Base-by-base conservation (phyloP, 1,284 basidiomycete species). In the Inonotus obliquus region DNA sequence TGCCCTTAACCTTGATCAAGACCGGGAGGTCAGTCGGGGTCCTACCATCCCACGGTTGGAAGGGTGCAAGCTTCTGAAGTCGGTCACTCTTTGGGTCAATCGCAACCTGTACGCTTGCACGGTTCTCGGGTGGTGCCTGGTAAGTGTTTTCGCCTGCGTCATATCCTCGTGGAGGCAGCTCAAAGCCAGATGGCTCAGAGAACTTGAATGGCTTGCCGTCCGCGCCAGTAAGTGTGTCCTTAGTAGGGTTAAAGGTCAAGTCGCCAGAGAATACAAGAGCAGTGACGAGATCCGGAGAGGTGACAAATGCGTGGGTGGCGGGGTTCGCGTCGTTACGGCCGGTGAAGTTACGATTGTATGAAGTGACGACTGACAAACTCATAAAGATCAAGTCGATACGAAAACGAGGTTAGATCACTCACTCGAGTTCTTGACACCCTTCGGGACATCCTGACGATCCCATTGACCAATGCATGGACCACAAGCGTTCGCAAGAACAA, bases 271-370 rank as follows among this genome's bases (percentile, higher is more conserved):
- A 98, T 64, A 91, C 88, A 84, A 99, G 89, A 67, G 97, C 96
- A 69, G 97, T 99, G 74, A 98, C 96, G 71, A 99, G 80, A 75
- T 98, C 97, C 60, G 97, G 96, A 61, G 96, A 98, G 60, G 97
- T 92, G 72, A 99, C 96, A 73, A 99, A 99, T 60, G 96, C 95
- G 78, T 98, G 96, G 55, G 97, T 99, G 66, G 94, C 95, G 39
- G 96, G 95, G 86, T 99, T 99, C 70, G 96, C 96, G 74, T 99
- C 97, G 79, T 99, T 99, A 76, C 96, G 94, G 65, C 95, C 96
- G 69, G 96, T 98, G 82, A 99, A 99, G 90, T 99, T 99, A 78
- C 97, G 95, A 89, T 99, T 99, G 88, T 99, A 99, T 27, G 96
- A 98, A 59, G 96, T 97, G 79, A 98, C 94, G 81, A 98, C 87